Conservation (phyloP, 2,329 filamentous ascomycete genomes). For the Pestalotiopsis sp. region DNA sequence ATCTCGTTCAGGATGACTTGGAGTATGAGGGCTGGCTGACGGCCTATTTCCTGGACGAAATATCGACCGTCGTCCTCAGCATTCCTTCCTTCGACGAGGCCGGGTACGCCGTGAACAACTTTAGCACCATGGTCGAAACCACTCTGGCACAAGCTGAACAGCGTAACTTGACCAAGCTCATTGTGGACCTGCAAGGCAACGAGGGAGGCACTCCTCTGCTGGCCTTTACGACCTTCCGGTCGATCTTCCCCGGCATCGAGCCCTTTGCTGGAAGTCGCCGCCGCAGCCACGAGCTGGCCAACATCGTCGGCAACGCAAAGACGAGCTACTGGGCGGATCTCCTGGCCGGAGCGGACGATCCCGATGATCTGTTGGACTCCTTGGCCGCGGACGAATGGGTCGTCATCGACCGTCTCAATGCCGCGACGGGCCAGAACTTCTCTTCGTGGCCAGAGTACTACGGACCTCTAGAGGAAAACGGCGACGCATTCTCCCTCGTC, state of each 20-base stretch:
- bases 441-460: conserved; percentile 22
- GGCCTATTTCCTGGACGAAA: conserved; percentile 23
- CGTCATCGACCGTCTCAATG: conserved; percentile 20
- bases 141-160: conserved; percentile 21
- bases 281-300: conserved; percentile 18
- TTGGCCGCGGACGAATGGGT: conserved; percentile 23
- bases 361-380: conserved; percentile 1
- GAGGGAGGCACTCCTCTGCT: conserved; percentile 18
- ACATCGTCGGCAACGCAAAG: conserved; percentile 17
- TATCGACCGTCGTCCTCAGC: conserved; percentile 36
- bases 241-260: conserved; percentile 21
- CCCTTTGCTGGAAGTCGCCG: conserved; percentile 22
- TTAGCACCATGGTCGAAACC: conserved; percentile 29
- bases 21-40: conserved; percentile 16
- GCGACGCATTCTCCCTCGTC: conserved; percentile 19
- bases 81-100: conserved; percentile 37
- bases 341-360: background rate
- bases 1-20: conserved; percentile 17
- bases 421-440: conserved; percentile 21
- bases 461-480: conserved; percentile 12
- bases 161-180: conserved; percentile 15
- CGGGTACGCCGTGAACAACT: conserved; percentile 27
- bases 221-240: conserved; percentile 20
- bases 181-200: conserved; percentile 26
- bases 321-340: conserved; percentile 15